phyloP scores from a whole-genome alignment of 306 rosid species.

The Castanea sativa region DNA sequence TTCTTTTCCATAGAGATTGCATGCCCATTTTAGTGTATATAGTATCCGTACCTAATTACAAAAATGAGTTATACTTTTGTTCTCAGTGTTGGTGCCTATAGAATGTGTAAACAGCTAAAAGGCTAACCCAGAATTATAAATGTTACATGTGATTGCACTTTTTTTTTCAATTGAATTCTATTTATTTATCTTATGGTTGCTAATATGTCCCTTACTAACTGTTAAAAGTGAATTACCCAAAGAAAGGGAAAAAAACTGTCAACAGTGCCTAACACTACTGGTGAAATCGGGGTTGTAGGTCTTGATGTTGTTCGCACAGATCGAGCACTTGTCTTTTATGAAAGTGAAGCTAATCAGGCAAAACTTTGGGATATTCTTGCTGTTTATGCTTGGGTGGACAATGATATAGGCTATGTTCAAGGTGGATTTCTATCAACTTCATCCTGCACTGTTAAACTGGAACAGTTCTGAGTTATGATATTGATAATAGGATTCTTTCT shows the following conservation, averaged over 20 bases:
- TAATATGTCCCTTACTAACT: constrained; percentile 3
- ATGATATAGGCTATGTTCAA: constrained; percentile 90
- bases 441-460: constrained; percentile 11
- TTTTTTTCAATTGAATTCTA: not conserved
- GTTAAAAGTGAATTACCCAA: constrained; percentile 5
- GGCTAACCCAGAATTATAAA: not conserved
- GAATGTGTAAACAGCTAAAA: not conserved
- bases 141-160: not conserved
- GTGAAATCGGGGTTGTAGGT: constrained; percentile 55
- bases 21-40: no score
- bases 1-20: no score
- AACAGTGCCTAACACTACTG: constrained; percentile 25
- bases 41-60: not conserved
- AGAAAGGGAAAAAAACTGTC: not conserved
- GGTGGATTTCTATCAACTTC: constrained; percentile 41
- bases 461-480: constrained; percentile 21
- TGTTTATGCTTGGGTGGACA: constrained; percentile 85
- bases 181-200: not conserved
- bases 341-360: constrained; percentile 77
- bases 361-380: constrained; percentile 89
- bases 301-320: constrained; percentile 91
- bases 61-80: constrained; percentile 6
- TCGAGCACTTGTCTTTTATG: constrained; percentile 77
- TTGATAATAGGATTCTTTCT: constrained; percentile 14
- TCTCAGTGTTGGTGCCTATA: constrained; percentile 9